Base-by-base conservation (phyloP, 1,284 basidiomycete genomes). In the Phaffia rhodozyma region DNA sequence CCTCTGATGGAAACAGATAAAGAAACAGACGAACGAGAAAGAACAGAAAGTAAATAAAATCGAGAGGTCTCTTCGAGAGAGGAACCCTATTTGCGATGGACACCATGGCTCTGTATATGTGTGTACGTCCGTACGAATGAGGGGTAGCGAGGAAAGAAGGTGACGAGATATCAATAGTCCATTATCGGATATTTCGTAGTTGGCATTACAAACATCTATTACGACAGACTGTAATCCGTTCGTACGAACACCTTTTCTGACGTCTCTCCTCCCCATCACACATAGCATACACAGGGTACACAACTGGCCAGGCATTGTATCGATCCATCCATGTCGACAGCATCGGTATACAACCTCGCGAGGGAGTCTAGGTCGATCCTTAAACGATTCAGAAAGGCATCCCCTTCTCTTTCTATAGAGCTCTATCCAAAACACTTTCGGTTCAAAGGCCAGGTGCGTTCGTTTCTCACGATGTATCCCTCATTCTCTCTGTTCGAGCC, bases 21-120 rank as follows among this genome's bases (percentile, higher is more conserved):
- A 30, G 27, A 13, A 16, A 11, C 16, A 47, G 16, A 67, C 81
- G 63, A 65, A 84, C 85, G 62, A 80, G 66, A 68, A 86, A 86
- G 75, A 85, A 86, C 0, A 71, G 56, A 65, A 84, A 81, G 69
- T 87, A 87, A 1, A 85, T 38, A 2, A 85, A 69, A 71, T 87
- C 85, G 49, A 83, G 69, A 16, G 83, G 83, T 61, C 85, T 82
- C 49, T 55, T 29, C 9, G 29, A 74, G 32, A 85, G 74, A 20
- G 81, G 76, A 63, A 68, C 69, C 16, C 77, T 75, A 71, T 70
- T 70, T 56, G 69, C 64, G 20, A 16, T 54, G 6, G 38, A 43
- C 13, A 16, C 38, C 38, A 43, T 43, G 38, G 13, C 38, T 43
- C 38, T 43, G 38, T 43, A 43, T 43, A 16, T 43, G 38, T 43